Percentiles rank a stretch among this genome's conserved stretches.
phyloP scores from a whole-genome alignment of 2,329 filamentous ascomycete species.

The Ambrosiella xylebori region DNA sequence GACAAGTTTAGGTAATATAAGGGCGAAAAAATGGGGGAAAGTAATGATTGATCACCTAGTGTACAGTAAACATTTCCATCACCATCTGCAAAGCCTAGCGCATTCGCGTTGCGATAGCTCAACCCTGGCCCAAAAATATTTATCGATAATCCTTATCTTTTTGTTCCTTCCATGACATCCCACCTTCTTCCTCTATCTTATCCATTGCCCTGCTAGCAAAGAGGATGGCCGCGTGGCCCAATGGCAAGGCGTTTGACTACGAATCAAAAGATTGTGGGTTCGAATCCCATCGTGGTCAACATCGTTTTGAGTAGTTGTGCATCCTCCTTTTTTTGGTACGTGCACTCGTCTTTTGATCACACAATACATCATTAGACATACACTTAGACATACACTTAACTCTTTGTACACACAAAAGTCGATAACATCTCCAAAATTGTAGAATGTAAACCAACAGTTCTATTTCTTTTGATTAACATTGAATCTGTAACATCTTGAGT shows the following conservation, averaged over 20 bases:
- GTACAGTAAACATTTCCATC: no score
- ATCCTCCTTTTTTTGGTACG: neutral
- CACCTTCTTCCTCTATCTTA: no score
- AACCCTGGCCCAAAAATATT: neutral
- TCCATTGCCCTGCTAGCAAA: neutral
- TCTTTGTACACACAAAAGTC: neutral
- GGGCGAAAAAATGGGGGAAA: neutral
- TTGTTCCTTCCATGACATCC: neutral
- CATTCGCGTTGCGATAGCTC: no score
- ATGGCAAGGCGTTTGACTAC: constrained; percentile 14
- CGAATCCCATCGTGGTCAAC: constrained; percentile 12
- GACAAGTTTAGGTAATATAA: neutral
- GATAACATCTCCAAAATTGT: neutral
- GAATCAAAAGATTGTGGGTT: constrained; percentile 14
- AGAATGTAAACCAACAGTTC: neutral
- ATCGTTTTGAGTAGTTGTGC: neutral
- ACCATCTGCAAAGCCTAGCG: neutral
- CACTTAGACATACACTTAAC: neutral
- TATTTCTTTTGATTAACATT: neutral
- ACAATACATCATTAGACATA: no score
- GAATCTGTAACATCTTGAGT: neutral
- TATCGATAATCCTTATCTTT: constrained; percentile 9
- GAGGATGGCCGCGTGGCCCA: constrained; percentile 10
- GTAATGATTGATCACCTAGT: no score
- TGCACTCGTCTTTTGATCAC: no score